Base-by-base conservation (phyloP, 768 basidiomycete species). In the Amanita polypyramis region DNA sequence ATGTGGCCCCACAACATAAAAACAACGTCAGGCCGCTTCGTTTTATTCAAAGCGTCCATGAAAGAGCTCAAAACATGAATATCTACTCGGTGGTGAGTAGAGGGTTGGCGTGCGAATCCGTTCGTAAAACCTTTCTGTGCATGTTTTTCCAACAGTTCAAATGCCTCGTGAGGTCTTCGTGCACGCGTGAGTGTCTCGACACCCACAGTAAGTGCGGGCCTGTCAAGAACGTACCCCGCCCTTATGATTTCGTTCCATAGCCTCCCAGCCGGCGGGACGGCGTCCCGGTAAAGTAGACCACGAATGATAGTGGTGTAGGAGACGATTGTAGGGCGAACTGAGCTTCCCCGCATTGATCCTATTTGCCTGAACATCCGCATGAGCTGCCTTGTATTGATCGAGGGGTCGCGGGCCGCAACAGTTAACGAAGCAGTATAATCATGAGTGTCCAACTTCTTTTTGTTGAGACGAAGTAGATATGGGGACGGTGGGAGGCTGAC, bases 1-100 rank as follows among this genome's bases (percentile, higher is more conserved):
- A 87, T 75, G 20, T 77, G 62, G n/a, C 82, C 78, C 82, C 85
- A 91, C 1, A 89, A 56, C 36, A 64, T 64, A 59, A 85, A 81
- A 3, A 82, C 71, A 5, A 73, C 64, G 54, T 85, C 83, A 0
- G 82, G 82, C 2, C 84, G 75, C 25, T 69, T 64, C 15, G 70
- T 68, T 17, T 68, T 69, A 20, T 69, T 67, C 35, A 89, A 67
- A 0, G 73, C 53, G 9, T 61, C 58, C 59, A 81, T 66, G 55
- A 80, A 72, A 15, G 65, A 58, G 53, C 75, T 75, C 38, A 71
- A 59, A 0, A 57, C 54, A 20, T 59, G 54, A 8, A 62, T 56
- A 23, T 60, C 62, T 10, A 64, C 43, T 20, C 33, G 32, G 14
- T 57, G 49, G 27, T 40, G 58, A 20, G 15, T 34, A 5, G n/a